Conservation (phyloP, 192 early-diverging fungal species). For the Entomortierella parvispora region DNA sequence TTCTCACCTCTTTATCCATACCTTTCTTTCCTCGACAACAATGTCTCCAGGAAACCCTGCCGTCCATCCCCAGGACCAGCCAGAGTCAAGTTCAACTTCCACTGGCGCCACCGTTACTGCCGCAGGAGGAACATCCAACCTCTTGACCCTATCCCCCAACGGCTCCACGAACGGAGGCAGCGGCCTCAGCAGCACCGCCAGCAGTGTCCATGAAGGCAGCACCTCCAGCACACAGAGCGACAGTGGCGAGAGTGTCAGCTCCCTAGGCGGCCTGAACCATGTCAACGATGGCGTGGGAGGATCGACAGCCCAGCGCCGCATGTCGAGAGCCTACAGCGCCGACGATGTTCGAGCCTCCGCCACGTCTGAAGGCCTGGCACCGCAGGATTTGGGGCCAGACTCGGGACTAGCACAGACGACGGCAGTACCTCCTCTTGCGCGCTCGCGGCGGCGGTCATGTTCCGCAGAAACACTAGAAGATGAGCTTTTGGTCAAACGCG, state of each 20-base stretch:
- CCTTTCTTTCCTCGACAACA: background rate
- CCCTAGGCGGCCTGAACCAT: conserved; percentile 42
- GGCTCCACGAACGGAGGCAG: background rate
- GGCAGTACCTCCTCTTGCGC: background rate
- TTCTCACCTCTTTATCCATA: background rate
- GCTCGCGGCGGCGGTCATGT: background rate
- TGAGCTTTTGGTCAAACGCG: conserved; percentile 1
- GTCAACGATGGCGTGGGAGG: conserved; percentile 43
- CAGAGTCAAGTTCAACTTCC: too few species aligned
- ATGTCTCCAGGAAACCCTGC: conserved; percentile 13
- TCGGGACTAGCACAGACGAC: background rate
- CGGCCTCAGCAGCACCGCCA: conserved; percentile 16
- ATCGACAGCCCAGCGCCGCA: conserved; percentile 28
- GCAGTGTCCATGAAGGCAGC: conserved; percentile 15
- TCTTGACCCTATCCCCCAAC: background rate
- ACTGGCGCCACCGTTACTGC: too few species aligned
- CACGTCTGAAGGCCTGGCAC: background rate
- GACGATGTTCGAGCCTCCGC: background rate
- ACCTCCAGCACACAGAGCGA: conserved; percentile 11
- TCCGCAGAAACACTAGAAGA: background rate
- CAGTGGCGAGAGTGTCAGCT: conserved; percentile 29
- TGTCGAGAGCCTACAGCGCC: conserved; percentile 28
- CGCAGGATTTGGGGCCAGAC: too few species aligned
- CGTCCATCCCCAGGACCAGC: too few species aligned
- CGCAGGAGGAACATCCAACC: background rate